Conservation (phyloP, 108 stramenopile species). For the Fistulifera pelliculosa region DNA sequence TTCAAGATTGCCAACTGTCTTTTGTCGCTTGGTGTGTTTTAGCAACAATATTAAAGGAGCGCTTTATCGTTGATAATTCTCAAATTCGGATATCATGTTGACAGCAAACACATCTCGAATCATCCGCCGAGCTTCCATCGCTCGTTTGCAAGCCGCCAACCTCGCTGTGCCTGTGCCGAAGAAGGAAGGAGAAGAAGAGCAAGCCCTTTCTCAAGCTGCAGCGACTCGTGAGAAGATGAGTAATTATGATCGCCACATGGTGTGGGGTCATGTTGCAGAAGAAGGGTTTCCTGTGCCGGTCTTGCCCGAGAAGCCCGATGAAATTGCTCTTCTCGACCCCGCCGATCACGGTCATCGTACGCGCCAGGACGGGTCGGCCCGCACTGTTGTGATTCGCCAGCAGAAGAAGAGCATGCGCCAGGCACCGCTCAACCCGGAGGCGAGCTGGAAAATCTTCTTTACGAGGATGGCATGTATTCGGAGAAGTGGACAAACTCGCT, state of each 20-base stretch:
- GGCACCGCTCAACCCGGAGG: slow-evolving; percentile 40
- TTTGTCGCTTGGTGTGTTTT: no score
- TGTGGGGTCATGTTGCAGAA: slow-evolving; percentile 11
- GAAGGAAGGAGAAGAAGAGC: no score
- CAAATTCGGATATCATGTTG: no score
- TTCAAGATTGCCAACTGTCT: no score
- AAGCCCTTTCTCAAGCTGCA: no score
- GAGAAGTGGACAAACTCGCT: slow-evolving; percentile 88
- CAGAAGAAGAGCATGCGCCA: slow-evolving; percentile 51
- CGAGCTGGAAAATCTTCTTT: slow-evolving; percentile 72
- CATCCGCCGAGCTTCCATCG: no score
- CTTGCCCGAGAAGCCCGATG: slow-evolving; percentile 64
- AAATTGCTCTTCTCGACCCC: slow-evolving; percentile 67
- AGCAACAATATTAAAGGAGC: no score
- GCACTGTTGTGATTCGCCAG: slow-evolving; percentile 65
- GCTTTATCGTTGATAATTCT: no score
- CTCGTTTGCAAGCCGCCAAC: no score
- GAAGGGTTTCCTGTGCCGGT: slow-evolving; percentile 38
- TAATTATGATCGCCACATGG: slow-evolving; percentile 12
- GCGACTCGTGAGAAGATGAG: slow-evolving; percentile 6
- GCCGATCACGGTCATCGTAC: slow-evolving; percentile 40
- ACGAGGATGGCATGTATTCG: slow-evolving; percentile 54
- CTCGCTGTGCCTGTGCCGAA: no score
- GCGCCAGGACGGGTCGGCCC: slow-evolving; percentile 49
- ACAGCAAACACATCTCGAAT: no score